Evolutionary conservation across 2,329 filamentous ascomycete species (phyloP), one percentile per base, ranked within the genome.

Genomic region (Atkinsonella texensis): DNA sequence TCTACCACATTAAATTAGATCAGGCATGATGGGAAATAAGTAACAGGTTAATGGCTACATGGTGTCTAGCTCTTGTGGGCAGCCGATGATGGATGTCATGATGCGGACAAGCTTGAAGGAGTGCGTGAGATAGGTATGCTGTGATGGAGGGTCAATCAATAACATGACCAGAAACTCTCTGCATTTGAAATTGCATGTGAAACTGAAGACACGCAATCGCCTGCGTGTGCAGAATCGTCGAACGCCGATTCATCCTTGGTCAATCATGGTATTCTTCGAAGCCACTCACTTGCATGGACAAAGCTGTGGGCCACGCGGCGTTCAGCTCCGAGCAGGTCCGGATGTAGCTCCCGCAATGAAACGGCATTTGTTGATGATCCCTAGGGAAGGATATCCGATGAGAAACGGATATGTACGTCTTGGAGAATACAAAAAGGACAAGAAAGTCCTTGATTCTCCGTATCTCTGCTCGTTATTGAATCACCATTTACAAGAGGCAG

Each of bases 331-430:
- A 51, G 35, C 33, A 33, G 50, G 50, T 42, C 50, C 50, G 50
- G 50, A 51, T 51, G 44, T 51, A 46, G 28, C 33, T 13, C 13
- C 41, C 80, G 52, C 66, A 23, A 23, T 4, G 20, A 23, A 23
- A 23, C 4, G 20, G 20, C 4, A 23, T 23, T 3, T 23, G 20
- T 23, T 2, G 20, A 23, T 23, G 20, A 23, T 23, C 20, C 20
- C 20, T 23, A 23, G 20, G 20, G 20, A 4, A 23, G 20, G 4
- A 23, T 23, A 23, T 23, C 20, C 20, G 20, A 23, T 23, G 20
- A 23, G 20, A 23, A 23, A 23, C 20, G 20, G 20, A 23, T 23
- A 23, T 23, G 4, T 23, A 23, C 20, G 20, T 23, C 20, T 23
- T 23, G 20, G 20, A 4, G 20, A 23, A 23, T 23, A 23, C 20